phyloP scores from a whole-genome alignment of 352 stramenopile species.

The Phytophthora cryptogea region DNA sequence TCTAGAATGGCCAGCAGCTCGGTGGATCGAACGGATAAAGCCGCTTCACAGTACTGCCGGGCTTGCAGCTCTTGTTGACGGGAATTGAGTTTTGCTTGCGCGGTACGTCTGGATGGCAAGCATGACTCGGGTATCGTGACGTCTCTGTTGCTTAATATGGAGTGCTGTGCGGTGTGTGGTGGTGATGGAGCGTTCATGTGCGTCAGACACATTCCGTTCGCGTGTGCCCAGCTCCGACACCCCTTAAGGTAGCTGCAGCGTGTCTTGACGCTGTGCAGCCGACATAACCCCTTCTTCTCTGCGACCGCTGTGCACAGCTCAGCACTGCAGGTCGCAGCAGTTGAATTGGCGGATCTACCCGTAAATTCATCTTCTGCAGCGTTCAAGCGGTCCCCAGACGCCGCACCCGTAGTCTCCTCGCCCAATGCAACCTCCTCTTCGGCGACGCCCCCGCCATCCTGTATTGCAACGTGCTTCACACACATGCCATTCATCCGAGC shows the following conservation, averaged over 20 bases:
- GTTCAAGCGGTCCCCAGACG: not conserved
- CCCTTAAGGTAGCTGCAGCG: conserved; percentile 4
- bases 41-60: conserved; percentile 8
- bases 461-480: not conserved
- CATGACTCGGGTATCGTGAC: not conserved
- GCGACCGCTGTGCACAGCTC: not conserved
- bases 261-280: conserved; percentile 7
- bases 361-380: not conserved
- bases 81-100: not conserved
- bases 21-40: not conserved
- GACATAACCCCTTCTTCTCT: conserved; percentile 4
- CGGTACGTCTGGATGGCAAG: not conserved
- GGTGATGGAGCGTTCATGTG: not conserved
- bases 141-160: not conserved
- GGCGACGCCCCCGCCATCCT: too few relatives aligned
- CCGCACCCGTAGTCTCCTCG: too few relatives aligned
- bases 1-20: conserved; percentile 9
- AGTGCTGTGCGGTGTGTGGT: not conserved
- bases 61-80: conserved; percentile 13
- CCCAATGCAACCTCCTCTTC: too few relatives aligned
- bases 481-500: conserved; percentile 4
- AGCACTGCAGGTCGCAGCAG: not conserved
- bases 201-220: conserved; percentile 7
- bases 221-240: conserved; percentile 4
- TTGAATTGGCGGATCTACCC: not conserved